Evolutionary conservation across 2,329 filamentous ascomycete genomes (phyloP).

Genomic region (Alternaria sp.): DNA sequence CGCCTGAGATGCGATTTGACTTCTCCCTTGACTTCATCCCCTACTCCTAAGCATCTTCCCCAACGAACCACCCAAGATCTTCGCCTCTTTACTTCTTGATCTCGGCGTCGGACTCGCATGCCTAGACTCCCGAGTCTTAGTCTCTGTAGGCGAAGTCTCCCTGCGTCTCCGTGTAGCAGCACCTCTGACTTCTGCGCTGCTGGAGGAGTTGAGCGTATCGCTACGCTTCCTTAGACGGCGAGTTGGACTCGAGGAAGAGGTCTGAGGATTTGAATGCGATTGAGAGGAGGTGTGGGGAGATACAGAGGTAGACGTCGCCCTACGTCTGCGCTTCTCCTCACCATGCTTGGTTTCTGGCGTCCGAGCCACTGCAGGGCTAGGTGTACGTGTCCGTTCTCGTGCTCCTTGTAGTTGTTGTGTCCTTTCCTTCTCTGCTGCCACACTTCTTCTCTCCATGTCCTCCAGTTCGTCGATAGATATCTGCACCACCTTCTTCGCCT

Average conservation of each 20-base stretch:
- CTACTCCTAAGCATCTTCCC: constrained; percentile 25
- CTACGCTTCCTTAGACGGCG: constrained; percentile 33
- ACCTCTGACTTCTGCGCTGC: constrained; percentile 22
- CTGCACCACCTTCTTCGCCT: constrained; percentile 1
- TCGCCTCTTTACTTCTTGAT: constrained; percentile 18
- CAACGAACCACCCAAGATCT: constrained; percentile 10
- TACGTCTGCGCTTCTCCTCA: constrained; percentile 15
- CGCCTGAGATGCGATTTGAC: not conserved
- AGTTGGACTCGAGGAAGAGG: constrained; percentile 10
- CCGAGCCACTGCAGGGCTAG: constrained; percentile 14
- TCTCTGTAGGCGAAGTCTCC: constrained; percentile 20
- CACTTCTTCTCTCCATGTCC: constrained; percentile 13
- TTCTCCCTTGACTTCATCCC: constrained; percentile 11
- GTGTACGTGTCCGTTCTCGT: constrained; percentile 9
- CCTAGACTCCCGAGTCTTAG: constrained; percentile 15
- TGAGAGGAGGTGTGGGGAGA: constrained; percentile 4
- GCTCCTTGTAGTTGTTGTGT: not conserved
- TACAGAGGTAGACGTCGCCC: constrained; percentile 3
- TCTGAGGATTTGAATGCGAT: constrained; percentile 6
- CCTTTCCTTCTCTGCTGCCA: constrained; percentile 1
- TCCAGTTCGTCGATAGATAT: constrained; percentile 11
- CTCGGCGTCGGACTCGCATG: constrained; percentile 23
- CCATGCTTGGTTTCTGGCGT: constrained; percentile 7
- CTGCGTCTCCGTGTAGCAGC: constrained; percentile 13
- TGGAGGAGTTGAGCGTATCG: constrained; percentile 30